These are phyloP conservation scores for Yamadazyma songkhlaensis DNA, from an alignment of 1,139 yeast genomes.

Conservation along the genomic window DNA sequence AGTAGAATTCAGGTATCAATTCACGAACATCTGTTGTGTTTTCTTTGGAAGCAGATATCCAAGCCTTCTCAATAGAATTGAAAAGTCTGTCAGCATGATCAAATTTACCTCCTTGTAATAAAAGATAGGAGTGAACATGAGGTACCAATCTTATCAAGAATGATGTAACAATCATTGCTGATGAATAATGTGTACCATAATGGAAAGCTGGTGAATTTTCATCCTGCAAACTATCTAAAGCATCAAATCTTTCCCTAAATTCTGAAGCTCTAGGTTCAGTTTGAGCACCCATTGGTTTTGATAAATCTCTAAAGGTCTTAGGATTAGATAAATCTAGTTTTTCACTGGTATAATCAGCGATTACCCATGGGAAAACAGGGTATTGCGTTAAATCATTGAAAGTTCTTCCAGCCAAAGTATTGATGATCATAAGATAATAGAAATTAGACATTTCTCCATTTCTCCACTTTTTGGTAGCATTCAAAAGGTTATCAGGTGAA, in stretches of 20 bases:
- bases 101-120: conserved; percentile 81
- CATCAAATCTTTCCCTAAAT: conserved; percentile 69
- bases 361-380: conserved; percentile 89
- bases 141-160: conserved; percentile 74
- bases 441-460: conserved; percentile 77
- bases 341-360: conserved; percentile 73
- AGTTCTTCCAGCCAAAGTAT: conserved; percentile 83
- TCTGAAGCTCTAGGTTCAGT: conserved; percentile 52
- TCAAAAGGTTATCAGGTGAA: conserved; percentile 28
- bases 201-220: conserved; percentile 73
- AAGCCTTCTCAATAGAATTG: conserved; percentile 67
- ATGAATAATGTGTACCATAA: conserved; percentile 88
- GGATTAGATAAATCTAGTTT: conserved; percentile 60
- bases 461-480: conserved; percentile 69
- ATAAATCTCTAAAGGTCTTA: conserved; percentile 62
- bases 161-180: conserved; percentile 88
- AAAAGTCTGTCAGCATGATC: conserved; percentile 85
- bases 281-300: conserved; percentile 92
- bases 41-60: conserved; percentile 75
- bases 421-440: conserved; percentile 71
- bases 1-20: conserved; percentile 79
- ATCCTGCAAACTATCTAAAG: conserved; percentile 52
- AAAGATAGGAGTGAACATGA: conserved; percentile 70
- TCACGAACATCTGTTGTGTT: conserved; percentile 86
- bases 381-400: conserved; percentile 85